Percentiles rank a stretch among this genome's conserved stretches.
These are phyloP conservation scores for Epichloe elymi DNA, from an alignment of 2,329 filamentous ascomycete genomes.

Conservation along the genomic window DNA sequence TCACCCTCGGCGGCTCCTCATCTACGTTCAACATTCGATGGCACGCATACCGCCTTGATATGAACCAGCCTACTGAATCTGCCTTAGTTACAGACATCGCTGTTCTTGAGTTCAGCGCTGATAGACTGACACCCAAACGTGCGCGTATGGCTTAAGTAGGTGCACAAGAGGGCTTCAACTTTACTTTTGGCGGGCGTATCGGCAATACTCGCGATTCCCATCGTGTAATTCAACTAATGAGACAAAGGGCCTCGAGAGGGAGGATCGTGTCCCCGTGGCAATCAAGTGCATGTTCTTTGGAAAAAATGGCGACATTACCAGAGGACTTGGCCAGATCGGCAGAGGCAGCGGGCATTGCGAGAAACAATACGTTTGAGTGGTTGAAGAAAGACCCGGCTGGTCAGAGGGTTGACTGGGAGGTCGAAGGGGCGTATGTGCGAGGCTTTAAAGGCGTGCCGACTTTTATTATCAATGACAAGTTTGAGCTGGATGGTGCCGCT, in stretches of 20 bases:
- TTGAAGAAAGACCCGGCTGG: constrained; percentile 41
- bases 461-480: constrained; percentile 57
- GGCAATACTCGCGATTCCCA: constrained; percentile 74
- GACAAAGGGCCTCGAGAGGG: constrained; percentile 31
- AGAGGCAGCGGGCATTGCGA: constrained; percentile 39
- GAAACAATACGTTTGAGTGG: constrained; percentile 38
- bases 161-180: constrained; percentile 54
- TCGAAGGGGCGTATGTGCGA: constrained; percentile 35
- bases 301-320: constrained; percentile 49
- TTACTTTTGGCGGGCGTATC: constrained; percentile 55
- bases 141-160: constrained; percentile 45
- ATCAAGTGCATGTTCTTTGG: constrained; percentile 57
- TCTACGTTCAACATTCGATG: constrained; percentile 65
- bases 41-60: constrained; percentile 63
- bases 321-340: constrained; percentile 39
- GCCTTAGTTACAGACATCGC: constrained; percentile 39
- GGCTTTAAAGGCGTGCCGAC: constrained; percentile 57
- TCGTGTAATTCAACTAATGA: constrained; percentile 57
- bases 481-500: constrained; percentile 57
- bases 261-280: constrained; percentile 47
- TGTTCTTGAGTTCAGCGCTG: constrained; percentile 50
- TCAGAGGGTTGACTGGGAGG: constrained; percentile 43
- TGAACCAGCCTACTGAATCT: constrained; percentile 36
- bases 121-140: constrained; percentile 43
- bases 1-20: constrained; percentile 37